Evolutionary conservation across 2,329 filamentous ascomycete genomes (phyloP), one percentile per base, ranked within the genome.

Genomic region (Alternaria incomplexa): DNA sequence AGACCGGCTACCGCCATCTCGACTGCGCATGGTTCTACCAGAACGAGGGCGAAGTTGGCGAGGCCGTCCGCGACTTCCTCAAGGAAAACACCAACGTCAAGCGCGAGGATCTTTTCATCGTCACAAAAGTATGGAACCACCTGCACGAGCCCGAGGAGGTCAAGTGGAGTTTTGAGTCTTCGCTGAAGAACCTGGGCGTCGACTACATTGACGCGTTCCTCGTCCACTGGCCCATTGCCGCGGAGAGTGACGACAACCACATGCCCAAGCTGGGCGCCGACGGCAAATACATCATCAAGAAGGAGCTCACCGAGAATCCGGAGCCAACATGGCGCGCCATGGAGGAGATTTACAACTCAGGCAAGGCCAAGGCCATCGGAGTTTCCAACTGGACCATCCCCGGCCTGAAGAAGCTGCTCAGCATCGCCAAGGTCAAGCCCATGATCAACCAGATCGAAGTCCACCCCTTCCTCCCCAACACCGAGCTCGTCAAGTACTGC

Each of bases 381-480:
- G 90, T 93, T 46, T 91, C 89, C 76, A 93, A 93, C 77, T 93
- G 87, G 77, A 89, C 89, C 3, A 84, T 90, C 54, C 82, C 84
- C 22, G 88, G 91, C 72, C 85, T 93, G 22, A 85, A 93, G 77
- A 86, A 91, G 79, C 83, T 93, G 81, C 88, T 88, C 76, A 76
- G 78, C 46, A 90, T 88, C 77, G 90, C 90, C 5, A 85, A 85
- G 53, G 81, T 88, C 26, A 91, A 88, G 85, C 90, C 90, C 50
- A 84, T 88, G 58, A 89, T 91, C 36, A 92, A 92, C 76, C 91
- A 93, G 77, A 87, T 92, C 68, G 90, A 91, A 86, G 85, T 92
- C 55, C 90, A 93, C 75, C 90, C 91, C 0, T 93, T 90, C 89
- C 85, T 85, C 58, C 90, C 92, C 73, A 89, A 91, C 77, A 83